Conservation (phyloP, 768 basidiomycete species). For the Tulasnella sp. region DNA sequence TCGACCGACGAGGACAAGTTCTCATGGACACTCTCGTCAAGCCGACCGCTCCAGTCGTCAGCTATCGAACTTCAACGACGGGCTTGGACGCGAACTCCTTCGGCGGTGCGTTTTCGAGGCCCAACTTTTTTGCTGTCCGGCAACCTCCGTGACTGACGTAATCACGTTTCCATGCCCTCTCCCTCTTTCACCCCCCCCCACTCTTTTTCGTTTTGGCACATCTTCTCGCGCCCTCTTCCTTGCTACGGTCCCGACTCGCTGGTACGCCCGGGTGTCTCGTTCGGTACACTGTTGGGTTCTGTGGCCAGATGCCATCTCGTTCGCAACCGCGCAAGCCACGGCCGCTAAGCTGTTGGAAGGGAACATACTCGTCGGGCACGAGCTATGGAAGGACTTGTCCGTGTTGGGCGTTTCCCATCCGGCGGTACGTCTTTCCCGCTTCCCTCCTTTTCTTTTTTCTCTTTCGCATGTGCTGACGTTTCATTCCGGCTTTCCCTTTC, state of each 20-base stretch:
- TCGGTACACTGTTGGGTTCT: background rate
- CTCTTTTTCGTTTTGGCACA: background rate
- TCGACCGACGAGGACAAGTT: slow-evolving; percentile 23
- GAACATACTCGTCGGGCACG: slow-evolving; percentile 25
- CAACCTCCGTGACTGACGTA: slow-evolving; percentile 3
- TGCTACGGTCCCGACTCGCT: background rate
- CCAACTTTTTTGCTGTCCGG: background rate
- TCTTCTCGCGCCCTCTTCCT: background rate
- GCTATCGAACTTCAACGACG: slow-evolving; percentile 27
- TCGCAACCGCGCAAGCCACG: slow-evolving; percentile 23
- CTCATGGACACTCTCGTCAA: slow-evolving; percentile 27
- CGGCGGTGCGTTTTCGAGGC: slow-evolving; percentile 1
- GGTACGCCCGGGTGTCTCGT: background rate
- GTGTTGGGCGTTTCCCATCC: slow-evolving; percentile 27
- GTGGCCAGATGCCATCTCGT: slow-evolving; percentile 22
- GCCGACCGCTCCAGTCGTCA: slow-evolving; percentile 27
- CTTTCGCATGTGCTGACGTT: background rate
- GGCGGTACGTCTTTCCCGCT: slow-evolving; percentile 16
- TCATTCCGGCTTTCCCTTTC: background rate
- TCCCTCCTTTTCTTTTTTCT: background rate
- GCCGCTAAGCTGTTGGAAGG: slow-evolving; percentile 25
- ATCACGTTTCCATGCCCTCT: background rate
- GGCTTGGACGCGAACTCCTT: slow-evolving; percentile 25
- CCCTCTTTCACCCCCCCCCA: background rate
- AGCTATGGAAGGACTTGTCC: slow-evolving; percentile 24